Conservation (phyloP, 208 protist genomes). For the Acanthamoeba sp. region DNA sequence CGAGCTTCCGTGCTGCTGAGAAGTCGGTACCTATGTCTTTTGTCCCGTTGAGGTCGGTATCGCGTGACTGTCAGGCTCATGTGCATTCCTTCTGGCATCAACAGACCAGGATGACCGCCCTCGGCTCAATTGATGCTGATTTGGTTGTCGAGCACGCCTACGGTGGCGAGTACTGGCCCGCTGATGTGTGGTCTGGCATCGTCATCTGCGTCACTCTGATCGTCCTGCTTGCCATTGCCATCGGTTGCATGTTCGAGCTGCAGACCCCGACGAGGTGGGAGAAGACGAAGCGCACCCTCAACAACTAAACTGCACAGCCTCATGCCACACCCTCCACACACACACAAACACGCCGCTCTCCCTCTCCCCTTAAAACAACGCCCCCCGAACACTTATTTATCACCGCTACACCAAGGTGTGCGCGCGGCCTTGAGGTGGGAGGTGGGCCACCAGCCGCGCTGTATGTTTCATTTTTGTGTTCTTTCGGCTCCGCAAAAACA, state of each 20-base stretch:
- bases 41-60: too few species aligned
- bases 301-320: conserved; percentile 7
- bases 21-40: conserved; percentile 27
- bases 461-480: neutral
- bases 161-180: conserved; percentile 28
- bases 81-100: neutral
- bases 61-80: too few species aligned
- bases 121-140: neutral
- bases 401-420: neutral
- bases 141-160: neutral
- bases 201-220: conserved; percentile 12
- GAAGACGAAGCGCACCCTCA: neutral
- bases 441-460: too few species aligned
- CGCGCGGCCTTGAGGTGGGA: neutral
- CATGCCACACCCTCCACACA: neutral
- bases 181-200: conserved; percentile 38
- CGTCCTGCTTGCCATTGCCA: conserved; percentile 13
- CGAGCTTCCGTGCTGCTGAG: conserved; percentile 9
- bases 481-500: neutral
- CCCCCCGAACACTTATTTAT: neutral
- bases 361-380: neutral
- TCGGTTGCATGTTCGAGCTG: conserved; percentile 36
- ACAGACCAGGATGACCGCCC: neutral
- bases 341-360: neutral
- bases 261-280: conserved; percentile 45